Percentiles rank a stretch among this genome's conserved stretches.
Conservation (phyloP, 2,329 filamentous ascomycete species). For the Boeremia lycopersici region DNA sequence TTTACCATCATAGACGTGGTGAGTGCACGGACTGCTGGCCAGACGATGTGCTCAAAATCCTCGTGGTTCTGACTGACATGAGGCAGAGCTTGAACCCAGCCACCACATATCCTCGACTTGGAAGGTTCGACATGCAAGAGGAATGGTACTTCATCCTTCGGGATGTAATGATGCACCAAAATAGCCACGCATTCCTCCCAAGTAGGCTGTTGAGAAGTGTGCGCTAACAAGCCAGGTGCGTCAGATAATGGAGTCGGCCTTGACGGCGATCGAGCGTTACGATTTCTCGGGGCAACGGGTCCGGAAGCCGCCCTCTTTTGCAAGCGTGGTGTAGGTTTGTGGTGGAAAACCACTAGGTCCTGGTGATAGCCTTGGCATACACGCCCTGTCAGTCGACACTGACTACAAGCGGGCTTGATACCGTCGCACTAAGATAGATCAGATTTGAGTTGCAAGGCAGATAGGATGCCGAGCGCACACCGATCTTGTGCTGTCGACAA, state of each 20-base stretch:
- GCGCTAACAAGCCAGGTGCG: no score
- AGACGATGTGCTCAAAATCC: neutral
- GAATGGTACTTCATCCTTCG: slow-evolving; percentile 6
- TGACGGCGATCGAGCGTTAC: neutral
- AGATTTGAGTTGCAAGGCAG: neutral
- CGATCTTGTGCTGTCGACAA: slow-evolving; percentile 8
- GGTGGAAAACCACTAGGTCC: slow-evolving; percentile 3
- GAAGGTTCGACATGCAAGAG: slow-evolving; percentile 5
- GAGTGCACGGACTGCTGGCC: slow-evolving; percentile 6
- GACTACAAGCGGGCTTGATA: slow-evolving; percentile 1
- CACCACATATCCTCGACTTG: slow-evolving; percentile 9
- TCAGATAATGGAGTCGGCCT: neutral
- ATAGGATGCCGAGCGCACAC: neutral
- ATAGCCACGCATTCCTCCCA: slow-evolving; percentile 8
- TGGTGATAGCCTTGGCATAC: slow-evolving; percentile 3
- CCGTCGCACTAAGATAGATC: slow-evolving; percentile 3
- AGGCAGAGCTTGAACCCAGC: slow-evolving; percentile 10
- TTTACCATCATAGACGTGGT: slow-evolving; percentile 5
- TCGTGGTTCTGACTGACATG: slow-evolving; percentile 3
- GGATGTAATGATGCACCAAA: slow-evolving; percentile 6
- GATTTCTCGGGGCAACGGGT: neutral
- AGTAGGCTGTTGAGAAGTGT: neutral
- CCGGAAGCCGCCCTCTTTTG: neutral
- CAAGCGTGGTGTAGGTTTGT: neutral
- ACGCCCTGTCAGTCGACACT: slow-evolving; percentile 2